Evolutionary conservation across 2,329 filamentous ascomycete species (phyloP), one percentile per base, ranked within the genome.

Genomic region (Aspergillus japonicus): DNA sequence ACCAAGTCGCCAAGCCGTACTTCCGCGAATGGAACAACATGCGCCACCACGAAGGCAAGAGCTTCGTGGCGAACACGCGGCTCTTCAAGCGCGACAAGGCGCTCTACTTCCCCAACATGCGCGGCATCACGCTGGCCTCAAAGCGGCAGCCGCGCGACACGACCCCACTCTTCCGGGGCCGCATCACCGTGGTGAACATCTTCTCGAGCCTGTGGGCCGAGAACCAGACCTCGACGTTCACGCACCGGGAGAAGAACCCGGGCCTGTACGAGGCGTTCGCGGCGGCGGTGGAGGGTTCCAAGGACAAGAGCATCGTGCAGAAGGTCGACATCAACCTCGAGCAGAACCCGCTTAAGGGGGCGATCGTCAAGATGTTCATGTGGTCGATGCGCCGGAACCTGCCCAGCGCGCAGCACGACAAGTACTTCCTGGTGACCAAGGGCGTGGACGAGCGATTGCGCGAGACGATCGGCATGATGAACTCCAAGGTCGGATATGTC

Each of bases 1-100:
- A 85, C 66, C 87, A 92, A 74, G 88, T 96, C 71, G 82, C 88
- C 21, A 90, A 91, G 60, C 93, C 94, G 2, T 99, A 99, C 78
- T 99, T 96, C 80, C 90, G 92, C 75, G 94, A 99, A 82, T 97
- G 92, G 90, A 86, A 86, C 61, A 95, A 96, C 77, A 85, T 97
- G 76, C 84, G 88, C 66, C 88, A 95, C 65, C 78, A 83, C 78
- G 87, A 92, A 69, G 95, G 95, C 70, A 99, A 99, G 78, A 92
- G 92, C 24, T 99, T 97, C 78, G 81, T 94, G 54, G 88, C 92
- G 21, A 94, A 94, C 42, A 86, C 90, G 4, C 83, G 89, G n/a
- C 83, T 94, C 52, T 98, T 98, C 83, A 89, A 88, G 70, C 84
- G 84, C 65, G 91, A 96, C 44, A 84, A 87, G 54, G 89, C 94